Percentiles rank a stretch among this genome's conserved stretches.
Evolutionary conservation across 2,329 filamentous ascomycete species (phyloP).

Genomic region (Tolypocladium inflatum): DNA sequence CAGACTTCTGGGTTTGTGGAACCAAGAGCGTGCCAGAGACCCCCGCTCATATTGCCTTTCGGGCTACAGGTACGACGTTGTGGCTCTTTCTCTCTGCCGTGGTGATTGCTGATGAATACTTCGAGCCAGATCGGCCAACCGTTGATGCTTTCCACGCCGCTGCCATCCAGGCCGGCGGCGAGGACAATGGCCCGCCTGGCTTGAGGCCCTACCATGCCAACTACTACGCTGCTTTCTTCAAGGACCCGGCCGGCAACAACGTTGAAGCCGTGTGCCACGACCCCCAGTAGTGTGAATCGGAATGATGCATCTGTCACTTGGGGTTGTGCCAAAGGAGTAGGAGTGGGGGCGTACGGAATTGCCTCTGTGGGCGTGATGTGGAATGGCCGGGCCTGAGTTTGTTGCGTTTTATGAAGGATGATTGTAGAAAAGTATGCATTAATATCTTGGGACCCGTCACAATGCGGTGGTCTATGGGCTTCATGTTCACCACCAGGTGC

Average conservation of each 20-base stretch:
- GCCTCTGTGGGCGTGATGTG: too few species aligned
- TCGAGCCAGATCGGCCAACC: constrained; percentile 22
- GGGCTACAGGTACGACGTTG: constrained; percentile 15
- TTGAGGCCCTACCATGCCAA: constrained; percentile 29
- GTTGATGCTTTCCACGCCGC: constrained; percentile 35
- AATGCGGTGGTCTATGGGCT: neutral
- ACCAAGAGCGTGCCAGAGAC: constrained; percentile 4
- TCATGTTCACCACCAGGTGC: too few species aligned
- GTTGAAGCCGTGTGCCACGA: constrained; percentile 31
- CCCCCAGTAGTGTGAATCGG: neutral
- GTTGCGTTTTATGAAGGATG: neutral
- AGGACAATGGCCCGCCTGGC: constrained; percentile 39
- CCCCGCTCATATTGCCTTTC: constrained; percentile 20
- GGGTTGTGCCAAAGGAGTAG: neutral
- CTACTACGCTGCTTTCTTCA: constrained; percentile 42
- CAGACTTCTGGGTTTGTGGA: constrained; percentile 22
- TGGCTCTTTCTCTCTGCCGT: neutral
- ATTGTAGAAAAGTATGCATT: neutral
- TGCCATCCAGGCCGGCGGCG: constrained; percentile 32
- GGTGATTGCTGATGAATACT: neutral
- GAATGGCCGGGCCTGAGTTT: too few species aligned
- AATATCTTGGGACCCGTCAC: too few species aligned
- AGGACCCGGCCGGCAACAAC: constrained; percentile 42
- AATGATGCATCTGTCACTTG: too few species aligned
- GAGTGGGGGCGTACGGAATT: too few species aligned